A percentile compares a stretch with the other conserved stretches of the same genome.
These are phyloP conservation scores for Phytophthora citricola DNA, from an alignment of 352 stramenopile species.

Conservation along the genomic window DNA sequence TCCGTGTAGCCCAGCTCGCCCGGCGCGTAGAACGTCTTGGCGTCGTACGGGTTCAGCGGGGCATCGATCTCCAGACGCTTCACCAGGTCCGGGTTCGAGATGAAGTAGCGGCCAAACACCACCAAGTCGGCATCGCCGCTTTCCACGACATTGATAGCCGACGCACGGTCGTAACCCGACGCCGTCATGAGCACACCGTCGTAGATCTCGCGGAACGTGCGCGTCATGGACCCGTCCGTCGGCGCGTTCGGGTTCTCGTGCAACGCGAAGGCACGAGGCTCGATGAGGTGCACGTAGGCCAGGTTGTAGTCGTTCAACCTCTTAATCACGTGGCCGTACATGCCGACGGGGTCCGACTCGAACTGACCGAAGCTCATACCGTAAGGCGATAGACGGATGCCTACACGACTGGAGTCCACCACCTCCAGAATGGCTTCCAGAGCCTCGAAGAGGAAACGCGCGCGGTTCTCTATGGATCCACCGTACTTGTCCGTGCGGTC, in stretches of 20 bases:
- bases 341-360: slow-evolving; percentile 44
- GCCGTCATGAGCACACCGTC: slow-evolving; percentile 53
- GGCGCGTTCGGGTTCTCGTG: slow-evolving; percentile 38
- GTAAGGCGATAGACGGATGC: slow-evolving; percentile 42
- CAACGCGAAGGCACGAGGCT: slow-evolving; percentile 45
- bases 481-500: slow-evolving; percentile 85
- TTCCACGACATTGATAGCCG: slow-evolving; percentile 43
- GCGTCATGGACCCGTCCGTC: slow-evolving; percentile 46
- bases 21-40: slow-evolving; percentile 42
- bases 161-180: slow-evolving; percentile 46
- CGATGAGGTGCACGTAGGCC: slow-evolving; percentile 57
- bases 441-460: slow-evolving; percentile 50
- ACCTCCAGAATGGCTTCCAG: slow-evolving; percentile 59
- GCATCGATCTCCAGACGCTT: slow-evolving; percentile 47
- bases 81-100: slow-evolving; percentile 46
- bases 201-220: slow-evolving; percentile 57
- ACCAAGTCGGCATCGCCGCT: slow-evolving; percentile 50
- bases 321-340: slow-evolving; percentile 45
- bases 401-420: slow-evolving; percentile 43
- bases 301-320: slow-evolving; percentile 52
- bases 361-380: slow-evolving; percentile 46
- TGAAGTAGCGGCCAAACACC: slow-evolving; percentile 61
- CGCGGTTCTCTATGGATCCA: slow-evolving; percentile 48
- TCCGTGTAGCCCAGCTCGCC: slow-evolving; percentile 49
- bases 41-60: slow-evolving; percentile 47